phyloP scores from a whole-genome alignment of 2,329 filamentous ascomycete genomes.

The Ascosphaera aggregata region DNA sequence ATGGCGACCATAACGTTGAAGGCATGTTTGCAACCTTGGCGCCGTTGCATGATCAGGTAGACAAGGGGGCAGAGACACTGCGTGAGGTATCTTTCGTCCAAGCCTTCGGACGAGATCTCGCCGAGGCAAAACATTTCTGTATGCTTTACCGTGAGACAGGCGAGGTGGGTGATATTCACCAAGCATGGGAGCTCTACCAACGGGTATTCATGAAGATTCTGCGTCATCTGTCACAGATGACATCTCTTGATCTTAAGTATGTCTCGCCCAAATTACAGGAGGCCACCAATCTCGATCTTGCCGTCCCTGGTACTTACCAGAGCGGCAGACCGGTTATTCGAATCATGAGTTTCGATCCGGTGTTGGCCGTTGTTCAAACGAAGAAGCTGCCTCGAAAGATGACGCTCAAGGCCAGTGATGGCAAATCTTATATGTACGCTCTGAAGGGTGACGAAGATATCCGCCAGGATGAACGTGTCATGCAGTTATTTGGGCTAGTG shows the following conservation, averaged over 20 bases:
- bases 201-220: conserved; percentile 93
- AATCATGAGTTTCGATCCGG: conserved; percentile 75
- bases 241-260: conserved; percentile 81
- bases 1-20: conserved; percentile 90
- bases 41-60: conserved; percentile 76
- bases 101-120: conserved; percentile 84
- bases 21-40: conserved; percentile 88
- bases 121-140: conserved; percentile 91
- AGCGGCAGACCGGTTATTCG: conserved; percentile 57
- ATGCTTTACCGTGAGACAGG: conserved; percentile 71
- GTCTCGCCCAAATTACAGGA: conserved; percentile 84
- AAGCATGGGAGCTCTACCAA: conserved; percentile 98
- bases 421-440: conserved; percentile 62
- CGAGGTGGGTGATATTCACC: conserved; percentile 85
- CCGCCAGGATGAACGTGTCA: conserved; percentile 93
- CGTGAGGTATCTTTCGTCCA: conserved; percentile 95
- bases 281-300: conserved; percentile 67
- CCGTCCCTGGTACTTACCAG: conserved; percentile 85
- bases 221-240: conserved; percentile 78
- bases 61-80: conserved; percentile 76
- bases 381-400: conserved; percentile 91
- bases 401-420: conserved; percentile 71
- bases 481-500: conserved; percentile 95
- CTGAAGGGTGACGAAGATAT: conserved; percentile 99
- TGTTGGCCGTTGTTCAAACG: conserved; percentile 79